phyloP scores from a whole-genome alignment of 2,329 filamentous ascomycete genomes.

The Rhynchosporium agropyri region DNA sequence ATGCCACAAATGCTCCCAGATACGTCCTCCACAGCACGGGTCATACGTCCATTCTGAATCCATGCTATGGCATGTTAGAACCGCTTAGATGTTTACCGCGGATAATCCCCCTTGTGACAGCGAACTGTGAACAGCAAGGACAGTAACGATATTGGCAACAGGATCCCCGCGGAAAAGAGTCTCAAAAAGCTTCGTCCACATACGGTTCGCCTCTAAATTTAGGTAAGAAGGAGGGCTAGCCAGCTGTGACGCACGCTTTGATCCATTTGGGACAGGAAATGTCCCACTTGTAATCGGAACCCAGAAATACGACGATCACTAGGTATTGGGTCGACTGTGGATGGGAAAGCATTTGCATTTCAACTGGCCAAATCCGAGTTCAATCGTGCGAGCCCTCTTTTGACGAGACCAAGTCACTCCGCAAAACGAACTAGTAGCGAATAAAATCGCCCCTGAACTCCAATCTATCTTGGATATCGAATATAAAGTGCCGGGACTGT shows the following conservation, averaged over 20 bases:
- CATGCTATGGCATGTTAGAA: conserved; percentile 60
- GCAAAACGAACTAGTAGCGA: neutral
- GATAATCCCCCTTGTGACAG: conserved; percentile 56
- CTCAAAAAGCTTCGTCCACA: conserved; percentile 20
- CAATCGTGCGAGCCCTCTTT: no score
- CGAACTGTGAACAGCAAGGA: conserved; percentile 68
- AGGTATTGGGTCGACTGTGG: conserved; percentile 23
- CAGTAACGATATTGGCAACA: conserved; percentile 52
- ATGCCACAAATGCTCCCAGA: conserved; percentile 68
- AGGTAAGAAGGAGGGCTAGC: conserved; percentile 42
- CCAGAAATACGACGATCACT: conserved; percentile 45
- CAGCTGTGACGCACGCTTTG: conserved; percentile 43
- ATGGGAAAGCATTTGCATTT: no score
- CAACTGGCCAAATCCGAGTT: no score
- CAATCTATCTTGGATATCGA: conserved; percentile 8
- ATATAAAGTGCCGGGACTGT: neutral
- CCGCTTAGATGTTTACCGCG: conserved; percentile 48
- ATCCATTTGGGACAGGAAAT: conserved; percentile 59
- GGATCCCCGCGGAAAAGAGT: conserved; percentile 20
- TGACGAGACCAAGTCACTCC: neutral
- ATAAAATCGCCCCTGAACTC: neutral
- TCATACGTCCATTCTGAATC: conserved; percentile 55
- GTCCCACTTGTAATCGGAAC: conserved; percentile 57
- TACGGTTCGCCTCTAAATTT: conserved; percentile 22
- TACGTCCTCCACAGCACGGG: conserved; percentile 57